Conservation (phyloP, 2,329 filamentous ascomycete species). For the Botrytis deweyae region DNA sequence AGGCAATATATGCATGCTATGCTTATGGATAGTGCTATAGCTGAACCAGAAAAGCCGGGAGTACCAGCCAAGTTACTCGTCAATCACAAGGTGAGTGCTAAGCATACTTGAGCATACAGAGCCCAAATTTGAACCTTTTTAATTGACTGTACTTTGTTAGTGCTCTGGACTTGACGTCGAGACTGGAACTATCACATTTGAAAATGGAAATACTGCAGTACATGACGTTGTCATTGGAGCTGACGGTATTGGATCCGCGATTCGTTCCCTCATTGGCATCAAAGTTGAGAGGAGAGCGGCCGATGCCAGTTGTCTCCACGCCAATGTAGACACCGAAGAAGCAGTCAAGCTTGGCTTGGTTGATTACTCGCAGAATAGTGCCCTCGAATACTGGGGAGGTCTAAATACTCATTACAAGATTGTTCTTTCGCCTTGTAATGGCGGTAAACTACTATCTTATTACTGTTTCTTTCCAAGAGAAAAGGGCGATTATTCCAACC, state of each 20-base stretch:
- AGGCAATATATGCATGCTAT: slow-evolving; percentile 66
- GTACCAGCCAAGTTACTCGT: slow-evolving; percentile 53
- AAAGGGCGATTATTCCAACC: slow-evolving; percentile 57
- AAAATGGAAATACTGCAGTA: slow-evolving; percentile 34
- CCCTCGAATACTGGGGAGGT: slow-evolving; percentile 70
- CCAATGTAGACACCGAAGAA: slow-evolving; percentile 62
- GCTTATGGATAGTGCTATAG: slow-evolving; percentile 58
- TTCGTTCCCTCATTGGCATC: slow-evolving; percentile 59
- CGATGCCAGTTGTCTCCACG: slow-evolving; percentile 61
- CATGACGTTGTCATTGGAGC: slow-evolving; percentile 43
- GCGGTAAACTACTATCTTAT: slow-evolving; percentile 63
- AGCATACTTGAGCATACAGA: slow-evolving; percentile 34
- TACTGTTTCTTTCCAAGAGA: slow-evolving; percentile 67
- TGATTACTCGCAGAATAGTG: slow-evolving; percentile 60
- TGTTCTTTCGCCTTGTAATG: slow-evolving; percentile 67
- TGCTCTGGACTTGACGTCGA: slow-evolving; percentile 47
- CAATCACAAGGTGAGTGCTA: slow-evolving; percentile 50
- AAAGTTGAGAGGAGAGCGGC: slow-evolving; percentile 58
- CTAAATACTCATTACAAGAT: slow-evolving; percentile 66
- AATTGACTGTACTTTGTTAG: background rate
- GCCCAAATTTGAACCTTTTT: background rate
- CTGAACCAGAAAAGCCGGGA: slow-evolving; percentile 54
- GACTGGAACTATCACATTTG: slow-evolving; percentile 45
- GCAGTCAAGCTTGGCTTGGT: slow-evolving; percentile 58
- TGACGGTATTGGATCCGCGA: slow-evolving; percentile 58